These are phyloP conservation scores for Ramularia endophylla DNA, from an alignment of 2,329 filamentous ascomycete genomes.

Conservation along the genomic window DNA sequence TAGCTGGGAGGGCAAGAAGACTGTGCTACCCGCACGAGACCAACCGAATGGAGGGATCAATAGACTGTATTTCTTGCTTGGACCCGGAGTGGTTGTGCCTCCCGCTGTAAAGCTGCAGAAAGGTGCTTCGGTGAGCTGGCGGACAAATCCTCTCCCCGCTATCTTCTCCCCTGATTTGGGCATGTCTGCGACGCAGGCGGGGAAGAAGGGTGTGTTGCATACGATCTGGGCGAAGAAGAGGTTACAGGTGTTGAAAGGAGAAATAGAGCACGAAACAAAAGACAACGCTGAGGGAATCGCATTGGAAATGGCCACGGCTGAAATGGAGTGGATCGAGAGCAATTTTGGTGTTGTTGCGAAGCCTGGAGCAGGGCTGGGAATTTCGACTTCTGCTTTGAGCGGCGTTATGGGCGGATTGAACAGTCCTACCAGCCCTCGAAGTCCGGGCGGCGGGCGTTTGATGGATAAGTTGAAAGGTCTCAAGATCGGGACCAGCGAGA, in stretches of 20 bases:
- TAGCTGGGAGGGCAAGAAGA: conserved; percentile 72
- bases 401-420: conserved; percentile 19
- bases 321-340: conserved; percentile 77
- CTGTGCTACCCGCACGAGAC: conserved; percentile 62
- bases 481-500: conserved; percentile 64
- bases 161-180: conserved; percentile 77
- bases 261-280: conserved; percentile 68
- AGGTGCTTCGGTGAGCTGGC: conserved; percentile 42
- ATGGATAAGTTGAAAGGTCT: conserved; percentile 75
- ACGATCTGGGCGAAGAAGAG: conserved; percentile 87
- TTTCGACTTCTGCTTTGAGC: conserved; percentile 25
- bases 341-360: conserved; percentile 62
- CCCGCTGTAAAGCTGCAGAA: conserved; percentile 59
- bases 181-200: conserved; percentile 57
- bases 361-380: conserved; percentile 35
- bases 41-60: conserved; percentile 35
- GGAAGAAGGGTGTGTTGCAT: conserved; percentile 76
- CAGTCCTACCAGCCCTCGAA: conserved; percentile 52
- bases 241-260: conserved; percentile 65
- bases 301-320: conserved; percentile 74
- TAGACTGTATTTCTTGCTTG: conserved; percentile 74
- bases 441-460: conserved; percentile 61
- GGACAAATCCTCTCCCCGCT: conserved; percentile 75
- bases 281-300: conserved; percentile 76
- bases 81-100: conserved; percentile 65